Percentiles rank a stretch among this genome's conserved stretches.
Evolutionary conservation across 2,329 filamentous ascomycete species (phyloP).

Genomic region (Penicillium nordicum): DNA sequence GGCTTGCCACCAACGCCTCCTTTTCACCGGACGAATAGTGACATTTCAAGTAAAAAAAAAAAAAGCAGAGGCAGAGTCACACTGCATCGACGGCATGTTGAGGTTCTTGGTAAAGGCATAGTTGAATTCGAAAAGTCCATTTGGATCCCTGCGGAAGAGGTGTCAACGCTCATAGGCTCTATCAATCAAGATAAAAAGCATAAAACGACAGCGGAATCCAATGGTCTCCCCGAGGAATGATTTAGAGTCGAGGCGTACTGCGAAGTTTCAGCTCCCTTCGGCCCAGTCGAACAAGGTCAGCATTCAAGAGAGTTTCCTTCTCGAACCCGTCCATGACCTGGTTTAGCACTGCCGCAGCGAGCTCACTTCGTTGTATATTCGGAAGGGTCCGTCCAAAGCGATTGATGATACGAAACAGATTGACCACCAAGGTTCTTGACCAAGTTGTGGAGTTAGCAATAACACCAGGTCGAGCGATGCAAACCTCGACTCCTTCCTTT

Average conservation of each 20-base stretch:
- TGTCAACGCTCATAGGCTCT: no score
- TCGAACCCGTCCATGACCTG: constrained; percentile 9
- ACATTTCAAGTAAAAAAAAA: not conserved
- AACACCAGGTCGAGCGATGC: constrained; percentile 10
- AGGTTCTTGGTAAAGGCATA: no score
- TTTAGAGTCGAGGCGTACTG: not conserved
- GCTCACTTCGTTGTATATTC: constrained; percentile 2
- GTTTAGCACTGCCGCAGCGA: constrained; percentile 6
- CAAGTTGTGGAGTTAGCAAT: constrained; percentile 5
- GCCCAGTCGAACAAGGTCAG: constrained; percentile 9
- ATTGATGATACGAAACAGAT: not conserved
- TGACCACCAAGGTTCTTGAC: not conserved
- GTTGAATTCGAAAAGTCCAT: not conserved
- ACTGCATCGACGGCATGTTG: not conserved
- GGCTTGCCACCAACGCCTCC: not conserved
- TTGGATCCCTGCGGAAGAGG: not conserved
- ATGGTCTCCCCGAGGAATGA: not conserved
- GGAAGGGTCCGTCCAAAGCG: constrained; percentile 2
- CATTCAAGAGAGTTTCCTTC: constrained; percentile 16
- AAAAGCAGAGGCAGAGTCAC: not conserved
- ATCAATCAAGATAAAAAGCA: not conserved
- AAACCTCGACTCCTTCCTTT: not conserved
- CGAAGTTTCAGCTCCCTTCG: not conserved
- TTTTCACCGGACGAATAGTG: no score
- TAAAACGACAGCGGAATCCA: not conserved